phyloP scores from a whole-genome alignment of 208 protist species.

The Leishmania mexicana region DNA sequence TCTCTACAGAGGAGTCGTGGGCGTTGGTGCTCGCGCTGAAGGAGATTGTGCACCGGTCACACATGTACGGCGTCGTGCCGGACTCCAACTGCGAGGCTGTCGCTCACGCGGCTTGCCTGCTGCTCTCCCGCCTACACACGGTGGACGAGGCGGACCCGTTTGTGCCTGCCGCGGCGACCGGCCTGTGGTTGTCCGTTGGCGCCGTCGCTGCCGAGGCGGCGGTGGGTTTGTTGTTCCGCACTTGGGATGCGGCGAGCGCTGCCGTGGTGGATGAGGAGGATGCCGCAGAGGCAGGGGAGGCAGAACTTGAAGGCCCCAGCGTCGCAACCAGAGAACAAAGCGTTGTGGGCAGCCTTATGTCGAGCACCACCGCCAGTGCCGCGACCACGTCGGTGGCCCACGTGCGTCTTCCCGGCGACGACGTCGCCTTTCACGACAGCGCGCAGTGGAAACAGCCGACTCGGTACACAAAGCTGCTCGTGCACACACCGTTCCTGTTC shows the following conservation, averaged over 20 bases:
- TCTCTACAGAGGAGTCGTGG: slow-evolving; percentile 42
- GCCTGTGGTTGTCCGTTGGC: slow-evolving; percentile 58
- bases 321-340: not conserved
- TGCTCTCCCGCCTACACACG: slow-evolving; percentile 70
- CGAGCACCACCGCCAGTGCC: not conserved
- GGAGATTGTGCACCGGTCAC: slow-evolving; percentile 71
- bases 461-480: slow-evolving; percentile 68
- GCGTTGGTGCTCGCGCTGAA: slow-evolving; percentile 78
- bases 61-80: slow-evolving; percentile 76
- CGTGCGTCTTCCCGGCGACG: slow-evolving; percentile 37
- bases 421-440: slow-evolving; percentile 48
- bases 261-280: slow-evolving; percentile 29
- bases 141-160: slow-evolving; percentile 73
- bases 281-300: slow-evolving; percentile 13
- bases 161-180: slow-evolving; percentile 33
- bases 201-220: slow-evolving; percentile 26
- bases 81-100: slow-evolving; percentile 70
- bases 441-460: slow-evolving; percentile 43
- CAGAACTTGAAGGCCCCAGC: not conserved
- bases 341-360: not conserved
- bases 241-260: slow-evolving; percentile 37
- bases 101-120: slow-evolving; percentile 56
- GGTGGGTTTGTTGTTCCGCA: slow-evolving; percentile 14
- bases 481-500: slow-evolving; percentile 72
- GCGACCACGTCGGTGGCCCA: slow-evolving; percentile 2